Evolutionary conservation across 2,329 filamentous ascomycete genomes (phyloP), one percentile per base, ranked within the genome.

Genomic region (Talaromyces sp.): DNA sequence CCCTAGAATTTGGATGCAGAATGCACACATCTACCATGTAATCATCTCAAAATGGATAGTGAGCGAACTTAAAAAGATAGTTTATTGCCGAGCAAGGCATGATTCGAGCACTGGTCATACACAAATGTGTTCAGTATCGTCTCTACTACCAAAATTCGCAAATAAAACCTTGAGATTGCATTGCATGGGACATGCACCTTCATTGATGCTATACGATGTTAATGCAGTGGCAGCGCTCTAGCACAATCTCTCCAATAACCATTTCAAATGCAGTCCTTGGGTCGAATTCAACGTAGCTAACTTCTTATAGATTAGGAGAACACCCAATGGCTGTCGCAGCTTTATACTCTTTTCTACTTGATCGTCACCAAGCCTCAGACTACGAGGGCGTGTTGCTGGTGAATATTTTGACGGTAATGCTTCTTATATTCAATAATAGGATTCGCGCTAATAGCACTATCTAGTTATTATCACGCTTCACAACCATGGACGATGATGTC

Each of bases 401-500:
- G 15, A 79, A 78, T 63, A 78, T 83, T 43, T 73, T 84, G 3
- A 80, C 80, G 78, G 82, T 82, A 73, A 34, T 22, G 6, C 11
- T 17, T 34, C 2, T 56, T n/a, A n/a, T n/a, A n/a, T 15, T 54
- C 11, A 29, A n/a, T n/a, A 11, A 34, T 40, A 13, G 15, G n/a
- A n/a, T 17, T 58, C 59, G 25, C 25, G 65, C 74, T 79, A 66
- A 78, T 65, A 40, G 29, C 27, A 13, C 7, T 5, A 60, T 60
- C 45, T 67, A 87, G 80, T 75, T 88, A 56, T 80, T 89, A 70
- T 76, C 80, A 31, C 80, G 80, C 51, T 87, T 86, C 68, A 81
- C 81, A 15, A 88, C 85, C 6, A 78, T 89, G 70, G 86, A 85
- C 65, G 82, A 82, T 66, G 83, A 85, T 59, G 80, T 84, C 58